Conservation (phyloP, 495 filamentous ascomycete species). For the Eremomyces bilateralis region DNA sequence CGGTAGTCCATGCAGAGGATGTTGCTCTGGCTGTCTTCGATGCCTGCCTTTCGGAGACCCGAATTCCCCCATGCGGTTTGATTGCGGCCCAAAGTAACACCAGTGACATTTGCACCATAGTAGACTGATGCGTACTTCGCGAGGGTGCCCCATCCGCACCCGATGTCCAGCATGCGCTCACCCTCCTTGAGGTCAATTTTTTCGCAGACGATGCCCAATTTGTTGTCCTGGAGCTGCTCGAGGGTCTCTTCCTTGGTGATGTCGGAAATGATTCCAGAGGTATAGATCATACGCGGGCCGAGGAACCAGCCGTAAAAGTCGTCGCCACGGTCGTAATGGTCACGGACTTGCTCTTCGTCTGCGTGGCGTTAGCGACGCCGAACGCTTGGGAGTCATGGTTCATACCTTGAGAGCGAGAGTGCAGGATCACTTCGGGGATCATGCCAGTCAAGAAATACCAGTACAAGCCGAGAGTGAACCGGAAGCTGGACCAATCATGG, state of each 20-base stretch:
- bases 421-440: conserved; percentile 56
- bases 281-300: conserved; percentile 81
- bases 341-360: conserved; percentile 77
- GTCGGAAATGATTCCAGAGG: conserved; percentile 61
- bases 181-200: conserved; percentile 55
- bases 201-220: conserved; percentile 65
- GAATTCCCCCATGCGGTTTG: conserved; percentile 69
- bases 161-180: conserved; percentile 59
- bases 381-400: neutral
- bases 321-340: conserved; percentile 72
- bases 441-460: conserved; percentile 50
- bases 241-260: conserved; percentile 53
- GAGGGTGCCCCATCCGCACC: conserved; percentile 75
- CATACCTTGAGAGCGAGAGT: conserved; percentile 50
- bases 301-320: conserved; percentile 84
- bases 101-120: conserved; percentile 58
- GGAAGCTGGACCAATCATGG: conserved; percentile 73
- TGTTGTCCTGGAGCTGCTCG: conserved; percentile 79
- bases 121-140: conserved; percentile 57
- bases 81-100: conserved; percentile 62
- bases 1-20: conserved; percentile 74
- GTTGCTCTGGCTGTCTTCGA: conserved; percentile 47
- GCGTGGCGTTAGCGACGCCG: conserved; percentile 1
- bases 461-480: conserved; percentile 50
- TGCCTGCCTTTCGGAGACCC: conserved; percentile 44